Conservation (phyloP, 163 green algal species). For the Volvox carteri region DNA sequence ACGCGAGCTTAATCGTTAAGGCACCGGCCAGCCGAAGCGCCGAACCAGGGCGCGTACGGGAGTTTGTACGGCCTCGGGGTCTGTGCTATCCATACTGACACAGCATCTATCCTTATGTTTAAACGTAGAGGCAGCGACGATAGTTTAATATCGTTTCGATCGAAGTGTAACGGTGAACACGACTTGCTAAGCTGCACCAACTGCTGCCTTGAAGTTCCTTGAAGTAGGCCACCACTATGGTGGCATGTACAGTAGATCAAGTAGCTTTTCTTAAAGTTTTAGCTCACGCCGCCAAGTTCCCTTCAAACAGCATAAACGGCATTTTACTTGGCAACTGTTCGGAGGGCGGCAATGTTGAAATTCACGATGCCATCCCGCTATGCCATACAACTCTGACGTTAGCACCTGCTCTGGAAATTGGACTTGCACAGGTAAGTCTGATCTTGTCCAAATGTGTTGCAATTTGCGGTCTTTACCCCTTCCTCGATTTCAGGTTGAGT, state of each 20-base stretch:
- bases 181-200: no score
- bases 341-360: slow-evolving; percentile 25
- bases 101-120: no score
- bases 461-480: not conserved
- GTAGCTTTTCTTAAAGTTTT: slow-evolving; percentile 69
- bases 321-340: slow-evolving; percentile 67
- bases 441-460: not conserved
- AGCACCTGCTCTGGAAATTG: slow-evolving; percentile 76
- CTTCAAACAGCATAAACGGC: slow-evolving; percentile 73
- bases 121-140: no score
- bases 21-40: no score
- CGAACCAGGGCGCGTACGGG: no score
- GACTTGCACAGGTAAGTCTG: slow-evolving; percentile 70
- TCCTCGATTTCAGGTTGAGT: slow-evolving; percentile 64
- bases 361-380: slow-evolving; percentile 76
- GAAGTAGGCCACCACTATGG: slow-evolving; percentile 24
- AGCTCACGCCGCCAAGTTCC: slow-evolving; percentile 76
- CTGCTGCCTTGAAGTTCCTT: not conserved
- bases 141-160: no score
- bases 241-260: slow-evolving; percentile 18
- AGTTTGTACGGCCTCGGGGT: no score
- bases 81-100: no score
- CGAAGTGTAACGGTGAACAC: no score
- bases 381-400: slow-evolving; percentile 77
- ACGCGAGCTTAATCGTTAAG: no score